Evolutionary conservation across 2,329 filamentous ascomycete genomes (phyloP), one percentile per base, ranked within the genome.

Genomic region (Monilinia aucupariae): DNA sequence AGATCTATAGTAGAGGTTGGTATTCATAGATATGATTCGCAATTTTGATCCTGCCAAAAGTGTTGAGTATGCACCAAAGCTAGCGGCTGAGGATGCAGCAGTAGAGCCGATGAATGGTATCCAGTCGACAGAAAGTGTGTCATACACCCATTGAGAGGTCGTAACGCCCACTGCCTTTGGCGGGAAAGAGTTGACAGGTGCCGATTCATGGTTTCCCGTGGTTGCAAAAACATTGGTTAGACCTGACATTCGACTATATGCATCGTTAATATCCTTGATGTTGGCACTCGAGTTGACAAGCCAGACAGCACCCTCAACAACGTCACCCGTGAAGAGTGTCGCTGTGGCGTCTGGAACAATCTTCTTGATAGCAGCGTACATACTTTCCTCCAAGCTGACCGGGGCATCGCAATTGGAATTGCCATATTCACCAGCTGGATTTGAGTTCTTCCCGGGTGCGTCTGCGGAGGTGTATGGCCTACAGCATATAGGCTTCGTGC

Each of bases 401-500:
- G 77, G 77, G 0, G 75, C 65, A 63, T 79, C 77, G 56, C 77
- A 78, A 4, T 74, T 68, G 9, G 71, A 61, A 47, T 78, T 74
- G 4, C 77, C 77, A 65, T 73, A 76, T 43, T 69, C 68, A 1
- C 76, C 76, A 59, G 75, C 77, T 20, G 76, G 76, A 30, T 67
- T 73, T 9, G 68, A 66, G 20, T 72, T 77, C 20, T 73, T 74
- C 15, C 74, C 77, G 3, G 76, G 76, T 7, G 72, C 74, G 65
- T 78, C 73, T 10, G 68, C 66, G 17, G 71, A 65, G 5, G 71
- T 75, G 61, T 75, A 78, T 2, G 72, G 66, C 6, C 77, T 71
- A 61, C 77, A 79, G 69, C 77, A 79, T 59, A 78, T 77, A 6
- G 73, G 73, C 67, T 78, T 77, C 6, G 76, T 72, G 67, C 77